Conservation (phyloP, 768 basidiomycete genomes). For the Rhizopogon salebrosus region DNA sequence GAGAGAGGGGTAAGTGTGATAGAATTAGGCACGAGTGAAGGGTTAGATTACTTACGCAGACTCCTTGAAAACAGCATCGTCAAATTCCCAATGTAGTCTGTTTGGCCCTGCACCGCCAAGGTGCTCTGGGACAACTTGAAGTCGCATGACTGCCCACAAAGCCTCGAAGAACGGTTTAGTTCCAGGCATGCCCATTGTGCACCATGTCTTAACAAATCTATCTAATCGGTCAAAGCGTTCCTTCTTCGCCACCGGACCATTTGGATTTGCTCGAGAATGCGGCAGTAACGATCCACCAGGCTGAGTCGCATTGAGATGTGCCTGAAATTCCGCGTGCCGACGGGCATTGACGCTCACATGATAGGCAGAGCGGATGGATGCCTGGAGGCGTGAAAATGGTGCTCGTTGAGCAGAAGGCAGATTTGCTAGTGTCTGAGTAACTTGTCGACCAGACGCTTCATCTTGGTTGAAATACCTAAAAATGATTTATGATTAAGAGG, state of each 20-base stretch:
- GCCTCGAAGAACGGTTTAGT: constrained; percentile 72
- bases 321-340: constrained; percentile 79
- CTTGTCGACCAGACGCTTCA: constrained; percentile 67
- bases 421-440: constrained; percentile 78
- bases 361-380: constrained; percentile 79
- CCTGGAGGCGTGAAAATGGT: constrained; percentile 81
- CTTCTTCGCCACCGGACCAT: constrained; percentile 59
- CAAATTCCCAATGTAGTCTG: constrained; percentile 84
- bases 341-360: constrained; percentile 77
- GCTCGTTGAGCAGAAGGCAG: constrained; percentile 82
- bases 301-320: constrained; percentile 71
- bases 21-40: constrained; percentile 9
- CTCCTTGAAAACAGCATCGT: constrained; percentile 93
- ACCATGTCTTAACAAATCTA: constrained; percentile 77
- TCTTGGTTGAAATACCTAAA: constrained; percentile 82
- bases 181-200: constrained; percentile 81
- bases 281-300: constrained; percentile 79
- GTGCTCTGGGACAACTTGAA: constrained; percentile 75
- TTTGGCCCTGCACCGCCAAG: constrained; percentile 75
- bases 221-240: constrained; percentile 74
- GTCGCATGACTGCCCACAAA: constrained; percentile 73
- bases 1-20: constrained; percentile 15
- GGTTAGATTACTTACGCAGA: constrained; percentile 63
- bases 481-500: constrained; percentile 7
- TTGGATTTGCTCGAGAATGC: constrained; percentile 63